Conservation (phyloP, 2,329 filamentous ascomycete species). For the Colletotrichum sidae region DNA sequence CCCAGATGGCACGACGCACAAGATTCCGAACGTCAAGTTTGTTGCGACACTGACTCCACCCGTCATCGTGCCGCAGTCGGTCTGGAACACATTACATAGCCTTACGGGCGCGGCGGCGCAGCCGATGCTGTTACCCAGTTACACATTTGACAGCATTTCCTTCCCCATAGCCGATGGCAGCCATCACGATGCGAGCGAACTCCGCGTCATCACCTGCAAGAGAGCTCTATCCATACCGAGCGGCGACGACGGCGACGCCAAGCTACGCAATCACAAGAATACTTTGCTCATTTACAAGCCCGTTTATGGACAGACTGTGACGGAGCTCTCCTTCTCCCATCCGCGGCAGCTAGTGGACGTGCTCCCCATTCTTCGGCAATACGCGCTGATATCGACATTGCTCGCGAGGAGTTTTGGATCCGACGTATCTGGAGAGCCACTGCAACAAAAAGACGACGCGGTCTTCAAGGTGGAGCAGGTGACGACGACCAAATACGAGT, state of each 20-base stretch:
- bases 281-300: slow-evolving; percentile 78
- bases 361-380: slow-evolving; percentile 81
- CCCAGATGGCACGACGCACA: slow-evolving; percentile 56
- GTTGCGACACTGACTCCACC: slow-evolving; percentile 81
- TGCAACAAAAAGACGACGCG: slow-evolving; percentile 45
- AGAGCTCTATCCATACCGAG: slow-evolving; percentile 59
- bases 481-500: slow-evolving; percentile 49
- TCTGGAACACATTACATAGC: slow-evolving; percentile 72
- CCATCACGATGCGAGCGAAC: slow-evolving; percentile 67
- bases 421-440: slow-evolving; percentile 26
- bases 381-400: slow-evolving; percentile 75
- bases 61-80: slow-evolving; percentile 73
- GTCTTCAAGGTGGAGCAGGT: slow-evolving; percentile 37
- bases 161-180: slow-evolving; percentile 65
- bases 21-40: slow-evolving; percentile 79
- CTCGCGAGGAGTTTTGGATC: slow-evolving; percentile 68
- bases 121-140: slow-evolving; percentile 51
- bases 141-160: slow-evolving; percentile 67
- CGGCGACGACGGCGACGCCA: slow-evolving; percentile 42
- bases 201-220: slow-evolving; percentile 64
- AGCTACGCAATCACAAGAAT: slow-evolving; percentile 61
- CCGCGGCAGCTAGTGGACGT: slow-evolving; percentile 80
- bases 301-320: slow-evolving; percentile 76
- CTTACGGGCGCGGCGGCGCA: slow-evolving; percentile 62
- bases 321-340: slow-evolving; percentile 80